Percentiles rank a stretch among this genome's conserved stretches.
Evolutionary conservation across 768 basidiomycete genomes (phyloP).

Genomic region (Termitomyces sp.): DNA sequence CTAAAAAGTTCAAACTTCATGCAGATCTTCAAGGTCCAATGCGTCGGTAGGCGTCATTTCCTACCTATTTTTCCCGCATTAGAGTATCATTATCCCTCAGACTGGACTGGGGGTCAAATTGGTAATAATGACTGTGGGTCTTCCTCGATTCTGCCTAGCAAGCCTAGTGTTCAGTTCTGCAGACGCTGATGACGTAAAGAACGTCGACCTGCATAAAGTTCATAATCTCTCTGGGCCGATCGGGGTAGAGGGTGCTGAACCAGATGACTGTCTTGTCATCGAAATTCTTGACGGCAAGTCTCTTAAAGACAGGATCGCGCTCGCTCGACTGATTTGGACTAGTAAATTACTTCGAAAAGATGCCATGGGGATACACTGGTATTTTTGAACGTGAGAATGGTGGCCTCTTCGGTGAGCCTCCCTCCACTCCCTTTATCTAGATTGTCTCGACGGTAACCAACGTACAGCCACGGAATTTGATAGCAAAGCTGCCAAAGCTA

Average conservation of each 20-base stretch:
- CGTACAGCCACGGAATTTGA: slow-evolving; percentile 56
- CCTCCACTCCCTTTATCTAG: too few relatives aligned
- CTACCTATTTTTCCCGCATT: not conserved
- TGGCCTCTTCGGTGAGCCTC: slow-evolving; percentile 53
- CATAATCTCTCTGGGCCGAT: slow-evolving; percentile 79
- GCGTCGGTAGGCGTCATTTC: slow-evolving; percentile 41
- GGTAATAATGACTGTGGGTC: slow-evolving; percentile 66
- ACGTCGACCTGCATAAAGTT: slow-evolving; percentile 58
- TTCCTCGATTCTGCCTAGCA: not conserved
- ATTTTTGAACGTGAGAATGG: slow-evolving; percentile 74
- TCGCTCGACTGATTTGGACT: not conserved
- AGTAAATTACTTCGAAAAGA: slow-evolving; percentile 66
- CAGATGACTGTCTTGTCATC: slow-evolving; percentile 75
- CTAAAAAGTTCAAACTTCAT: not conserved
- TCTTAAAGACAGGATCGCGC: not conserved
- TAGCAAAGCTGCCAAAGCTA: slow-evolving; percentile 69
- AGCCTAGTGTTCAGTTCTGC: not conserved
- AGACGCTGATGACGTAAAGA: slow-evolving; percentile 65
- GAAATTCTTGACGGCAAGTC: slow-evolving; percentile 68
- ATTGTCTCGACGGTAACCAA: not conserved
- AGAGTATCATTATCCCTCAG: slow-evolving; percentile 22
- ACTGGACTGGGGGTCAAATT: slow-evolving; percentile 79
- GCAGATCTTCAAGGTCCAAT: slow-evolving; percentile 67
- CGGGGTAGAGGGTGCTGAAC: slow-evolving; percentile 69
- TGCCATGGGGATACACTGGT: slow-evolving; percentile 82